A percentile compares a stretch with the other conserved stretches of the same genome.
These are phyloP conservation scores for Cutaneotrichosporon sp. DNA, from an alignment of 1,284 basidiomycete genomes.

Conservation along the genomic window DNA sequence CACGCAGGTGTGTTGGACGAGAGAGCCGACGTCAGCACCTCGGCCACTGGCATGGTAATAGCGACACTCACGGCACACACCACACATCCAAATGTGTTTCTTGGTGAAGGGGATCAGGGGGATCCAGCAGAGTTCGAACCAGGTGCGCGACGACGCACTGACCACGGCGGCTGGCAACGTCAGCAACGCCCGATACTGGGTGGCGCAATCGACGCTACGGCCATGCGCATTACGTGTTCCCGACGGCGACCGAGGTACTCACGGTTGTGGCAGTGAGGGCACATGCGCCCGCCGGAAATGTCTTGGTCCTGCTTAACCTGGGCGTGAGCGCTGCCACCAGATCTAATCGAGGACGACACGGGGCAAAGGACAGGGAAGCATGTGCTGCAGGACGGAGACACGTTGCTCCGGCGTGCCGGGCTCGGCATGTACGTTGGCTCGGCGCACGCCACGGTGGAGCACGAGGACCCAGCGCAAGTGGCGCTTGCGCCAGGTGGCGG, in stretches of 20 bases:
- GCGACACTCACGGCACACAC: conserved; percentile 37
- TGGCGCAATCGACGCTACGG: background rate
- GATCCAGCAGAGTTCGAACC: conserved; percentile 46
- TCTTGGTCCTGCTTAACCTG: conserved; percentile 36
- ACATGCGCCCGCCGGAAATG: conserved; percentile 28
- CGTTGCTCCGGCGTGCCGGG: too few species aligned
- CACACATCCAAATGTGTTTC: conserved; percentile 39
- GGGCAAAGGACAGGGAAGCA: background rate
- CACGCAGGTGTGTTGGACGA: background rate
- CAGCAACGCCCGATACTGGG: background rate
- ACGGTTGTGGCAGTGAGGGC: conserved; percentile 44
- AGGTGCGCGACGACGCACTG: conserved; percentile 29
- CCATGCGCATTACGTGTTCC: background rate
- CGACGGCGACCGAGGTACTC: conserved; percentile 4
- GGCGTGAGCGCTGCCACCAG: background rate
- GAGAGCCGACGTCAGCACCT: background rate
- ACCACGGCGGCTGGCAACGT: conserved; percentile 21
- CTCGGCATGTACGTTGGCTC: too few species aligned
- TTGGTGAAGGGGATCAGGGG: conserved; percentile 41
- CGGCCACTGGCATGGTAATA: background rate
- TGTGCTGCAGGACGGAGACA: too few species aligned
- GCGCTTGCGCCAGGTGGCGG: too few species aligned
- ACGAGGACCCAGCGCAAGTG: too few species aligned
- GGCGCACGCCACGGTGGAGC: too few species aligned
- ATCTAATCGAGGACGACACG: background rate